Percentiles rank a stretch among this genome's conserved stretches.
phyloP scores from a whole-genome alignment of 371 early-diverging fungal genomes.

The Rhizopus delemar region DNA sequence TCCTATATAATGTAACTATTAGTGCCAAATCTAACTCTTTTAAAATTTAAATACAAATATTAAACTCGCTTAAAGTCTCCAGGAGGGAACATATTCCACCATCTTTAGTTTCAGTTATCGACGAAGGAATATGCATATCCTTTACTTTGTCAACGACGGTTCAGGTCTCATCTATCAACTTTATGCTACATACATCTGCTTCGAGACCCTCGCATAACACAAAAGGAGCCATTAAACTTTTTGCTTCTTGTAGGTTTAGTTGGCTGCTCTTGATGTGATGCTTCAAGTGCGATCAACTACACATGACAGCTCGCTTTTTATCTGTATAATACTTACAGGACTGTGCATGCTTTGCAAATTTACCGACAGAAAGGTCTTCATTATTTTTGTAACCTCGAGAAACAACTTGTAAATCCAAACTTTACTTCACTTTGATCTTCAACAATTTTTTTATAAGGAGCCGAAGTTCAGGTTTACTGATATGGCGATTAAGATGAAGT shows the following conservation, averaged over 20 bases:
- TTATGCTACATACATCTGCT: slow-evolving; percentile 8
- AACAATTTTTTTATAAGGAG: too few relatives aligned
- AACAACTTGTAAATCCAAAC: slow-evolving; percentile 8
- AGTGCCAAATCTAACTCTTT: slow-evolving; percentile 5
- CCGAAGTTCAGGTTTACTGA: too few relatives aligned
- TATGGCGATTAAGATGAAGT: too few relatives aligned
- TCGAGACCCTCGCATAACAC: slow-evolving; percentile 8
- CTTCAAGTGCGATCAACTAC: slow-evolving; percentile 11
- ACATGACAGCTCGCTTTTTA: slow-evolving; percentile 6
- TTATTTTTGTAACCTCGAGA: background rate
- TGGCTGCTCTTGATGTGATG: slow-evolving; percentile 6
- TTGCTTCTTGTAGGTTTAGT: slow-evolving; percentile 5
- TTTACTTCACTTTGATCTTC: too few relatives aligned
- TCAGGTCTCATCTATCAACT: background rate
- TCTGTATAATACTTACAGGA: slow-evolving; percentile 4
- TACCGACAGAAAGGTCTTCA: background rate
- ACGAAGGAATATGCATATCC: slow-evolving; percentile 8
- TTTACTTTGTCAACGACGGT: slow-evolving; percentile 4
- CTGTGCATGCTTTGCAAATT: background rate
- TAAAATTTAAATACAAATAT: slow-evolving; percentile 10
- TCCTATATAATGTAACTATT: slow-evolving; percentile 13
- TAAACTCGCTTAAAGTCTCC: slow-evolving; percentile 9
- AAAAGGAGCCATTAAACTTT: slow-evolving; percentile 1
- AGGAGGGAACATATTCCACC: slow-evolving; percentile 8
- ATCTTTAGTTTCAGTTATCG: background rate